Percentiles rank a stretch among this genome's conserved stretches.
These are phyloP conservation scores for Populus tomentosa DNA, from an alignment of 441 rosid genomes.

Conservation along the genomic window DNA sequence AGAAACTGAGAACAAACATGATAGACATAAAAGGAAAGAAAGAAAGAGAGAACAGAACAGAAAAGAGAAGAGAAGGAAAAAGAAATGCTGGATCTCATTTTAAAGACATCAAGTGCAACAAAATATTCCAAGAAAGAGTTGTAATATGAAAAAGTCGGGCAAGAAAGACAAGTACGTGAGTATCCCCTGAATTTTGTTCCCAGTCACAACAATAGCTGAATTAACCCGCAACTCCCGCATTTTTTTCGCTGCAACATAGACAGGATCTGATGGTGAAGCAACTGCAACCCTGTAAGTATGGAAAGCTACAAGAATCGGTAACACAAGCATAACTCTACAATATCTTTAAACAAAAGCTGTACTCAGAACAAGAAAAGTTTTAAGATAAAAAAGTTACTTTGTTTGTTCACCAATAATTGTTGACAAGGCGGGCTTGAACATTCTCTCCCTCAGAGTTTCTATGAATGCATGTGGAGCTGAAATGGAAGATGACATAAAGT, in stretches of 20 bases:
- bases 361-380: neutral
- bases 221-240: conserved; percentile 77
- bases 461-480: conserved; percentile 65
- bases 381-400: conserved; percentile 27
- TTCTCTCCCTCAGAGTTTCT: conserved; percentile 84
- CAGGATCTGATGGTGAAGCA: conserved; percentile 77
- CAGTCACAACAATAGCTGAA: conserved; percentile 58
- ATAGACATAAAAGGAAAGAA: neutral
- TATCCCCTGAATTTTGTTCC: conserved; percentile 70
- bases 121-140: conserved; percentile 6
- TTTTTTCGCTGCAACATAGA: conserved; percentile 74
- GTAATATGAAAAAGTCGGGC: neutral
- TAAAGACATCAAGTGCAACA: neutral
- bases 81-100: neutral
- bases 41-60: neutral
- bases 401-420: conserved; percentile 70
- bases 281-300: conserved; percentile 49
- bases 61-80: neutral
- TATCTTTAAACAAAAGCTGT: neutral
- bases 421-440: conserved; percentile 93
- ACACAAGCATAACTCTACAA: conserved; percentile 12
- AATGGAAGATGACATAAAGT: conserved; percentile 17
- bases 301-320: conserved; percentile 18
- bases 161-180: conserved; percentile 56
- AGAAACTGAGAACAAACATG: neutral